Percentiles rank a stretch among this genome's conserved stretches.
These are phyloP conservation scores for Chloroidium sp. DNA, from an alignment of 163 green algal species.

Conservation along the genomic window DNA sequence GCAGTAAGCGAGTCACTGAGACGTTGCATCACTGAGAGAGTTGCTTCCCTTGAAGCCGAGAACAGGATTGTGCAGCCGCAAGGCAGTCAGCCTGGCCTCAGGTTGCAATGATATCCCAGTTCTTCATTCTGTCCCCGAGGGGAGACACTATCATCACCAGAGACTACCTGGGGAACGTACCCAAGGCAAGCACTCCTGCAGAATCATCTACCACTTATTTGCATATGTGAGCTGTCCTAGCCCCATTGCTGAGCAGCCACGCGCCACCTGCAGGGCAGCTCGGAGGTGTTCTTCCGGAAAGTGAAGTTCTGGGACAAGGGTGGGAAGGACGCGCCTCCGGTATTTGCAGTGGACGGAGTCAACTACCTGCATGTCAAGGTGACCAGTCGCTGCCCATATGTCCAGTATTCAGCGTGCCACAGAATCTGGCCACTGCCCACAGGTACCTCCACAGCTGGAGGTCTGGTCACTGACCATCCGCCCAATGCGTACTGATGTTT, in stretches of 20 bases:
- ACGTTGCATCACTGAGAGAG: too few species aligned
- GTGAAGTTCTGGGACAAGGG: conserved; percentile 47
- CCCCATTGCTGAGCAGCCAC: background rate
- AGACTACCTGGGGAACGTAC: conserved; percentile 87
- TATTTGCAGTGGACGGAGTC: conserved; percentile 86
- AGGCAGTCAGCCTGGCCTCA: too few species aligned
- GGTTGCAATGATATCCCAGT: conserved; percentile 76
- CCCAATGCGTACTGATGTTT: background rate
- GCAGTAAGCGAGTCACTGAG: too few species aligned
- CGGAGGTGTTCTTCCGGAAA: conserved; percentile 87
- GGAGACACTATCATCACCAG: conserved; percentile 89
- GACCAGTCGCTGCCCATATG: too few species aligned
- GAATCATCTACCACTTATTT: background rate
- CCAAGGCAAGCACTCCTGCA: conserved; percentile 36
- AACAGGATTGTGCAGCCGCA: background rate
- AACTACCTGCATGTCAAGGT: conserved; percentile 70
- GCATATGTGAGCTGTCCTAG: background rate
- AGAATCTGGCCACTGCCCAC: too few species aligned
- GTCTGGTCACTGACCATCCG: background rate
- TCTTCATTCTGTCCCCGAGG: conserved; percentile 83
- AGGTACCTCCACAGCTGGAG: background rate
- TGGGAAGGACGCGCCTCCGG: conserved; percentile 59
- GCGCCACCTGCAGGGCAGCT: conserved; percentile 36
- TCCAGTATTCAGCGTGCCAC: too few species aligned
- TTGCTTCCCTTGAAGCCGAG: too few species aligned